Evolutionary conservation across 148 eudicot species (phyloP).

Genomic region (Rhododendron griersonianum): DNA sequence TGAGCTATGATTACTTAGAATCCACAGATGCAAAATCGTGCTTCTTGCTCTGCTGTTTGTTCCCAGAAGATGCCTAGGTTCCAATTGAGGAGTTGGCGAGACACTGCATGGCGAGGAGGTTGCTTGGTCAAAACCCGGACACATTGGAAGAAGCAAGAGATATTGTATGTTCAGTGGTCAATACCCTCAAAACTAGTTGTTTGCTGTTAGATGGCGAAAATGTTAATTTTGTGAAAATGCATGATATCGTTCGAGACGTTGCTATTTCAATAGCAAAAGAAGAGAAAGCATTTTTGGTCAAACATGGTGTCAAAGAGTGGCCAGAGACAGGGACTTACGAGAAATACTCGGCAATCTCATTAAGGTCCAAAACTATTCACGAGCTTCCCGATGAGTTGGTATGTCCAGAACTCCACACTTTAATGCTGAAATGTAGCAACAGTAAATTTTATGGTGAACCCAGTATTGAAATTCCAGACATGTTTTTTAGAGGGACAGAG

Average conservation of each 20-base stretch:
- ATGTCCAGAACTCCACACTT: constrained; percentile 8
- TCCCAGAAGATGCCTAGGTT: constrained; percentile 13
- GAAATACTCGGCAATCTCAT: neutral
- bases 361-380: neutral
- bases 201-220: constrained; percentile 1
- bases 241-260: constrained; percentile 19
- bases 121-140: neutral
- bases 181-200: constrained; percentile 7
- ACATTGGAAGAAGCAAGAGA: neutral
- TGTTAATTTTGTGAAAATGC: constrained; percentile 10
- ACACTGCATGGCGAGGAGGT: neutral
- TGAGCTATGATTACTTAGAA: neutral
- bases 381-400: neutral
- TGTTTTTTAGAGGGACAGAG: neutral
- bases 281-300: constrained; percentile 1
- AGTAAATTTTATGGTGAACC: no score
- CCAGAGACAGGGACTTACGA: neutral
- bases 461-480: neutral
- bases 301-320: neutral
- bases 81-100: constrained; percentile 1
- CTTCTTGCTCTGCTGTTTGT: neutral
- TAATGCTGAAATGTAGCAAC: neutral
- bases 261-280: constrained; percentile 10
- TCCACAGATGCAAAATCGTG: neutral
- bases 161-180: neutral